A percentile compares a stretch with the other conserved stretches of the same genome.
Evolutionary conservation across 2,329 filamentous ascomycete species (phyloP).

Genomic region (Colletotrichum sp.): DNA sequence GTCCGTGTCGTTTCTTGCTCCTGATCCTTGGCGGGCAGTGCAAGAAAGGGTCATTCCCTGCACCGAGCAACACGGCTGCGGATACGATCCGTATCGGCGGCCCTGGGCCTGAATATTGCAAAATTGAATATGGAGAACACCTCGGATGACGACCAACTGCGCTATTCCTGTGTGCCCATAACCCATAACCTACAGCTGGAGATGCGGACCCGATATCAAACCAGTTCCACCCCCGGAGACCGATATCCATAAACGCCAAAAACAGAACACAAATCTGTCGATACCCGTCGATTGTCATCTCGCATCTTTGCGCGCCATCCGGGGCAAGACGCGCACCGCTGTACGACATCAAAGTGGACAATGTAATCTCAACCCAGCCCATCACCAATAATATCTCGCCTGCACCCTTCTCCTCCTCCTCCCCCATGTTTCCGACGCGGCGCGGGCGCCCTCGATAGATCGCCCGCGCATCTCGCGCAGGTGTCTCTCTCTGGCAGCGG

Average conservation of each 20-base stretch:
- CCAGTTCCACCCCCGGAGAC: background rate
- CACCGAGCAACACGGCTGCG: background rate
- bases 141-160: background rate
- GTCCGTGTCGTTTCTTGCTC: background rate
- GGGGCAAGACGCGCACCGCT: background rate
- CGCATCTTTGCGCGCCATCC: background rate
- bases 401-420: background rate
- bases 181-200: background rate
- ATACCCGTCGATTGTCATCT: constrained; percentile 14
- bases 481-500: background rate
- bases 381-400: background rate
- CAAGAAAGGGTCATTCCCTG: constrained; percentile 6
- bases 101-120: background rate
- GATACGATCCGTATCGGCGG: background rate
- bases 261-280: background rate
- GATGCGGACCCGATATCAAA: background rate
- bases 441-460: background rate
- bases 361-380: background rate
- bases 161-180: background rate
- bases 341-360: background rate
- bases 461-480: background rate
- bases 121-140: background rate
- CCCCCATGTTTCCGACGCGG: background rate
- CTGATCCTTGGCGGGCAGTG: constrained; percentile 12
- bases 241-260: background rate